Evolutionary conservation across 352 stramenopile species (phyloP), one percentile per base, ranked within the genome.

Genomic region (Globisporangium iwayamae): DNA sequence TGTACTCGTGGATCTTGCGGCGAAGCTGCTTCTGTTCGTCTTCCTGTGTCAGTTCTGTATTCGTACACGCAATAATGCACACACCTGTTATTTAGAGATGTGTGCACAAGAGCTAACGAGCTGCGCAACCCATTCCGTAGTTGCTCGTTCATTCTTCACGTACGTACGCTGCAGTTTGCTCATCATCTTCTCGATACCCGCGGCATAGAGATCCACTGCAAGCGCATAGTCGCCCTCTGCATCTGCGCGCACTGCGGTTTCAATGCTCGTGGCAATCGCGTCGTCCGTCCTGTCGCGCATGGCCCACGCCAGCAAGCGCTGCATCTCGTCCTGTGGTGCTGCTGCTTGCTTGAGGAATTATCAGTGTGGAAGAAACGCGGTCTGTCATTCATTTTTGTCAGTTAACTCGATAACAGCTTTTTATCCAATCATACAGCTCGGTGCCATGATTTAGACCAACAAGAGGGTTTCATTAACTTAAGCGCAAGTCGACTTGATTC

Each of bases 101-200:
- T 18, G 13, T 28, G 25, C 25, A 9, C 20, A 25, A 8, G 4
- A 18, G 36, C 25, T n/a, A 18, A 20, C 13, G 32, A 18, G 1
- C 0, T n/a, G 14, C 38, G 28, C 50, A 55, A 34, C 13, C 5
- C 25, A 13, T 16, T 55, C 2, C 6, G 7, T 25, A 41, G 7
- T 4, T 56, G 28, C 14, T 41, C n/a, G 18, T 36, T 14, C 52
- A 62, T 14, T 30, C 39, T 50, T 50, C 52, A 43, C 41, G 66
- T 64, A 79, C 73, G 50, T 68, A 94, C 85, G 70, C 64, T 81
- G 69, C 39, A 90, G 54, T 51, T 85, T 70, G 39, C 64, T 58
- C 65, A 95, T 78, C 71, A 95, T 85, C 60, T 78, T 80, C 68
- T 95, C 84, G 55, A 93, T 95, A 36, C 77, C 81, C 20, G 71